phyloP scores from a whole-genome alignment of 2,329 filamentous ascomycete species.

The Trichothecium roseum region DNA sequence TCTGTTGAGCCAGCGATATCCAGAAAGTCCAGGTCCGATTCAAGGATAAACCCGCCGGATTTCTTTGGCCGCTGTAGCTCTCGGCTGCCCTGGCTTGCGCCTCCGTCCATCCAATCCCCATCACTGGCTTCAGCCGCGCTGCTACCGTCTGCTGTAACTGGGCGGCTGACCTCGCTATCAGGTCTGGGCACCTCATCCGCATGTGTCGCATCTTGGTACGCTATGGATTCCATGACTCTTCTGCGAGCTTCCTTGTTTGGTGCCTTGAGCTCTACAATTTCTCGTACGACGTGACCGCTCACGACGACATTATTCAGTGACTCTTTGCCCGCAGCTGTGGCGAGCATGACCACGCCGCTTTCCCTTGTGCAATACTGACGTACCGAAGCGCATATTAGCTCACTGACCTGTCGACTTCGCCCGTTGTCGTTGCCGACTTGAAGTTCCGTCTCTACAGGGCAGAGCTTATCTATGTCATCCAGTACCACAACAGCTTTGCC shows the following conservation, averaged over 20 bases:
- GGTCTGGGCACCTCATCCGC: conserved; percentile 20
- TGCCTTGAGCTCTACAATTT: conserved; percentile 81
- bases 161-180: conserved; percentile 38
- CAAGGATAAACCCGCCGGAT: conserved; percentile 59
- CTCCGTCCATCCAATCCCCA: conserved; percentile 62
- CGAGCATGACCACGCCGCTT: conserved; percentile 75
- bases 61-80: conserved; percentile 16
- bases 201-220: conserved; percentile 40
- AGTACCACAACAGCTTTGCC: conserved; percentile 78
- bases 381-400: conserved; percentile 73
- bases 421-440: conserved; percentile 91
- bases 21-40: conserved; percentile 74
- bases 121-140: conserved; percentile 34
- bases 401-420: conserved; percentile 83
- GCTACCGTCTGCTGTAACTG: conserved; percentile 45
- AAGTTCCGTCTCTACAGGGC: conserved; percentile 86
- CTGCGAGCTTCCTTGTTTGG: conserved; percentile 86
- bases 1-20: conserved; percentile 91
- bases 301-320: conserved; percentile 83
- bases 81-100: conserved; percentile 46
- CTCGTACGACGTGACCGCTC: conserved; percentile 82
- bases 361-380: conserved; percentile 73
- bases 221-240: conserved; percentile 72
- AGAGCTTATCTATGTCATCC: conserved; percentile 88
- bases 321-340: conserved; percentile 88